Evolutionary conservation across 2,329 filamentous ascomycete genomes (phyloP), one percentile per base, ranked within the genome.

Genomic region (Aspergillus brunneoviolaceus): DNA sequence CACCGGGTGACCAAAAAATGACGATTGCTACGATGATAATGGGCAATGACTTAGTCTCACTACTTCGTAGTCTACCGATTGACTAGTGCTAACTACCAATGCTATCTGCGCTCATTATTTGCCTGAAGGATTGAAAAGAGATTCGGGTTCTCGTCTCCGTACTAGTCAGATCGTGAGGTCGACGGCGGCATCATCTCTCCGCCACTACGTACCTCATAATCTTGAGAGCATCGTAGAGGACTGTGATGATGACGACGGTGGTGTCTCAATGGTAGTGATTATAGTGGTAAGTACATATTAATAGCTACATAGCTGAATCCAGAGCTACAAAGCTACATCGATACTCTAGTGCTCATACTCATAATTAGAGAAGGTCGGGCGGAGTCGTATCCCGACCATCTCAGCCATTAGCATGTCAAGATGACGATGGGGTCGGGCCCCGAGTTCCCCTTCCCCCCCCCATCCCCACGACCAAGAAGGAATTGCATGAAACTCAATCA

Each of bases 401-500:
- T 50, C 50, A 47, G 56, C 66, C 61, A 67, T 31, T 65, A 56
- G 65, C 47, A 63, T 10, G 49, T 45, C 39, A 64, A 60, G 67
- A 68, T 67, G 58, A 61, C 64, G 60, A 62, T 61, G 56, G 53
- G 58, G 39, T 7, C 16, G 14, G 14, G 39, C n/a, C 16, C 33
- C 39, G 16, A 45, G 16, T 45, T 35, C 33, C 33, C 33, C 10
- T 16, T 35, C 21, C 10, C 33, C 33, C 19, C 33, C 49, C 45
- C 39, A 54, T 49, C 4, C 27, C 59, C 64, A 62, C 49, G 59
- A 57, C 60, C 60, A 57, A 65, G 64, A 65, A 55, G 56, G 55
- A 59, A 57, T 57, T 57, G 64, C 42, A 63, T 59, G 62, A 64
- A 65, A 65, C 62, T 65, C 64, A 65, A 63, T 65, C 64, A 63